Evolutionary conservation across 192 early-diverging fungal genomes (phyloP), one percentile per base, ranked within the genome.

Genomic region (Phlyctochytrium planicorne): DNA sequence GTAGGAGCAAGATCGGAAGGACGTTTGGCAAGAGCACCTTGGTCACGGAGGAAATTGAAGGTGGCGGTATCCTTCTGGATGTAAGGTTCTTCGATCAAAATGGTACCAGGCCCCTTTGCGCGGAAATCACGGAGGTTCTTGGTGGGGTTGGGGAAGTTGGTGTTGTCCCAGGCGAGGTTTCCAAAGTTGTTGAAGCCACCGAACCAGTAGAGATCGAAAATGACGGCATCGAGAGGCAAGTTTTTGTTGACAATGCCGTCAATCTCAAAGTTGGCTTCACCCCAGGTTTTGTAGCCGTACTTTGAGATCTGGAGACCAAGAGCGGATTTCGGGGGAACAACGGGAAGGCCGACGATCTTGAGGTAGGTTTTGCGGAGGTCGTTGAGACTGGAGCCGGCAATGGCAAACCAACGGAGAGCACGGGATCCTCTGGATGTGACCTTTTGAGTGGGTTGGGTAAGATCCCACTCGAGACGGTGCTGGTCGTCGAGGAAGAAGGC

Each of bases 401-500:
- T 59, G 6, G 59, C 47, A 32, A 30, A 68, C 53, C 53, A 68
- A 20, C 66, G 16, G 35, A 68, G 30, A 35, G 57, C 59, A 47
- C 66, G 30, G n/a, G 23, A 29, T 35, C 53, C 59, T 12, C 59
- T 25, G 3, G 59, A 52, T 24, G 31, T 68, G 17, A 32, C 53
- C 24, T 12, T 14, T 14, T 30, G 24, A 3, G 66, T 59, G 27
- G 30, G 23, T 20, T 20, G 30, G 25, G 66, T 60, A 30, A 68
- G 36, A 24, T 68, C 66, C 66, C 66, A 68, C 17, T 55, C 35
- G 30, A 59, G 66, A 33, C 30, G 31, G 59, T 35, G 59, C 34
- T 59, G 34, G 59, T 68, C 59, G 60, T 68, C 66, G 33, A 68
- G 14, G 27, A 68, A 68, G 33, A 68, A 53, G 24, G 35, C 47